Percentiles rank a stretch among this genome's conserved stretches.
These are phyloP conservation scores for Ustilago nuda DNA, from an alignment of 1,284 basidiomycete species.

Conservation along the genomic window DNA sequence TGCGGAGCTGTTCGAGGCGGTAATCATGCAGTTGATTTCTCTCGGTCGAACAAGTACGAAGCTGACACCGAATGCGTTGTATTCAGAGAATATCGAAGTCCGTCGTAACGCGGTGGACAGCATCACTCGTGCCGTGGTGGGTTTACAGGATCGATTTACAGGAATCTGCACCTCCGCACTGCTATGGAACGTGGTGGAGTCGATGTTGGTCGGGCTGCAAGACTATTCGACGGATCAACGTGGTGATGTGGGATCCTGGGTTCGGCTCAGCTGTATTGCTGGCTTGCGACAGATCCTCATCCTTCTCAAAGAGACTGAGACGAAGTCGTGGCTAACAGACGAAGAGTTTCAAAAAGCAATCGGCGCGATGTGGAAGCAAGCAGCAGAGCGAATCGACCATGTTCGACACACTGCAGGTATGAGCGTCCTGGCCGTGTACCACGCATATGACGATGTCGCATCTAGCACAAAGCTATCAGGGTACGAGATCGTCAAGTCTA, in stretches of 20 bases:
- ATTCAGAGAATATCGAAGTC: conserved; percentile 73
- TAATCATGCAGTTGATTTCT: conserved; percentile 75
- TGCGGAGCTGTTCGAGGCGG: conserved; percentile 73
- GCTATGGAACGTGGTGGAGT: neutral
- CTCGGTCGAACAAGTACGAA: conserved; percentile 74
- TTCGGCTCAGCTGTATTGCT: conserved; percentile 80
- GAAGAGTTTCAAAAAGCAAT: conserved; percentile 33
- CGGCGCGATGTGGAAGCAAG: conserved; percentile 83
- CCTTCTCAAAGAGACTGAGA: conserved; percentile 69
- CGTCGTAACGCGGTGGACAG: conserved; percentile 79
- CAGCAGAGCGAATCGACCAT: conserved; percentile 89
- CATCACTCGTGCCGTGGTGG: conserved; percentile 70
- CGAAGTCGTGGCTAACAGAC: conserved; percentile 10
- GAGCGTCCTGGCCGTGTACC: conserved; percentile 56
- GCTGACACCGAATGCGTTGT: conserved; percentile 44
- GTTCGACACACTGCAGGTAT: conserved; percentile 82
- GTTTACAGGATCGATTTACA: neutral
- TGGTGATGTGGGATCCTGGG: conserved; percentile 97
- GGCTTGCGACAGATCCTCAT: conserved; percentile 75
- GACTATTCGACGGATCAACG: conserved; percentile 95
- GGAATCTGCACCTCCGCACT: conserved; percentile 4
- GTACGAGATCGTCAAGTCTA: conserved; percentile 26
- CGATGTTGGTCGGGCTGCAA: conserved; percentile 75
- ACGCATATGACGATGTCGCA: neutral
- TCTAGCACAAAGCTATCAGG: neutral